These are phyloP conservation scores for Quercus lobata DNA, from an alignment of 331 rosid genomes.

Conservation along the genomic window DNA sequence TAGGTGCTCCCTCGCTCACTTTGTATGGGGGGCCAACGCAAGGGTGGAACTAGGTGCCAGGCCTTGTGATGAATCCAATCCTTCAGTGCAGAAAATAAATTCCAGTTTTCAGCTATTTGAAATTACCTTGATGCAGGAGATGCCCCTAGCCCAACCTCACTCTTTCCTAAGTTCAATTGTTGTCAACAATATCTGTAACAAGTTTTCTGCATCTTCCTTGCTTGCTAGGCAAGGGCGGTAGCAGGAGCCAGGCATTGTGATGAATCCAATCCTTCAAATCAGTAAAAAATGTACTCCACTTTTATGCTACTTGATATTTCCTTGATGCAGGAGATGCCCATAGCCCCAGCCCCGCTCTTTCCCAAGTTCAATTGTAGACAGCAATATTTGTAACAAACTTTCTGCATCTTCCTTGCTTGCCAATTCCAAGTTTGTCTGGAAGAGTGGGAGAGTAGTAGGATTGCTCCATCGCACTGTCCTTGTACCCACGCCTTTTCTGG, in stretches of 20 bases:
- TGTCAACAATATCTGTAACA: conserved; percentile 50
- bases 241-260: neutral
- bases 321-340: conserved; percentile 67
- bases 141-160: conserved; percentile 66
- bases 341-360: conserved; percentile 72
- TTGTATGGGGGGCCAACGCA: neutral
- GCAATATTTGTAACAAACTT: conserved; percentile 47
- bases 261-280: neutral
- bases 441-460: conserved; percentile 72
- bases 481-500: conserved; percentile 39
- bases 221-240: neutral
- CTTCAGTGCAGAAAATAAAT: neutral
- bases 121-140: conserved; percentile 27
- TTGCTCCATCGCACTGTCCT: conserved; percentile 54
- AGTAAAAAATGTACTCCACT: neutral
- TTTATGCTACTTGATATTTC: conserved; percentile 33
- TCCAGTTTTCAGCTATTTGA: conserved; percentile 23
- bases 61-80: neutral
- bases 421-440: conserved; percentile 78
- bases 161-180: conserved; percentile 31
- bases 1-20: neutral
- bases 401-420: conserved; percentile 51
- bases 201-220: conserved; percentile 55
- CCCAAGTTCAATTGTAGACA: conserved; percentile 53
- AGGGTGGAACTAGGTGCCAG: neutral